These are phyloP conservation scores for Tulasnella sp. DNA, from an alignment of 768 basidiomycete species.

Conservation along the genomic window DNA sequence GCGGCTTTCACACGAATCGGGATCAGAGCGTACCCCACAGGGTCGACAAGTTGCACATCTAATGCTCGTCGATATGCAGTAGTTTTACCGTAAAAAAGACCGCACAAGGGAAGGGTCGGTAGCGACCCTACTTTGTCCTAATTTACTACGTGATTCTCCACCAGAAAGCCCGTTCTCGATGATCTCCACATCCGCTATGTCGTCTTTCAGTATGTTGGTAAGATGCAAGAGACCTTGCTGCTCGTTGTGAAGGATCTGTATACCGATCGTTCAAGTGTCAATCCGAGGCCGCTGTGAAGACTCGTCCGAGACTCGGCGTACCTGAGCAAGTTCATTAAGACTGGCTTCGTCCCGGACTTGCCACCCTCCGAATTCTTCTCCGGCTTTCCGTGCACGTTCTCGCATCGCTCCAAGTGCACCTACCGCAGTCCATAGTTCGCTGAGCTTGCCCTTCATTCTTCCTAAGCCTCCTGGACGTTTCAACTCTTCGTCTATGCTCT, in stretches of 20 bases:
- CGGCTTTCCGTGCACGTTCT: conserved; percentile 35
- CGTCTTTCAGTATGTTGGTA: conserved; percentile 57
- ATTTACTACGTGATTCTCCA: background rate
- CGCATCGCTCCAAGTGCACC: conserved; percentile 54
- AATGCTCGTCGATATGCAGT: background rate
- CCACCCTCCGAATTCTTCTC: conserved; percentile 41
- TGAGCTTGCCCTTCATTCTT: conserved; percentile 57
- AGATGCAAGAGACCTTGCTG: conserved; percentile 72
- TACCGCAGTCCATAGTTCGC: conserved; percentile 77
- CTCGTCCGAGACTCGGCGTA: conserved; percentile 22
- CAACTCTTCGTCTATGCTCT: conserved; percentile 65
- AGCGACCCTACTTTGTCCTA: background rate
- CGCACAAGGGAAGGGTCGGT: background rate
- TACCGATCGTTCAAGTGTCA: background rate
- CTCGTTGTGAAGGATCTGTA: conserved; percentile 61
- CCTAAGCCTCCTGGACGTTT: conserved; percentile 32
- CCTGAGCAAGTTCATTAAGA: conserved; percentile 62
- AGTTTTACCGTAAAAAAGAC: background rate
- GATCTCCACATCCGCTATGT: conserved; percentile 52
- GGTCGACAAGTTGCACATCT: background rate
- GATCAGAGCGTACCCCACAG: too few species aligned
- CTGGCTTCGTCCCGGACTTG: conserved; percentile 82
- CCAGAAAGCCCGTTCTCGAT: conserved; percentile 25
- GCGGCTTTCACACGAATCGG: too few species aligned
- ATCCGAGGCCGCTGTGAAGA: background rate